Percentiles rank a stretch among this genome's conserved stretches.
Evolutionary conservation across 2,329 filamentous ascomycete species (phyloP).

Genomic region (Aspergillus tamarii): DNA sequence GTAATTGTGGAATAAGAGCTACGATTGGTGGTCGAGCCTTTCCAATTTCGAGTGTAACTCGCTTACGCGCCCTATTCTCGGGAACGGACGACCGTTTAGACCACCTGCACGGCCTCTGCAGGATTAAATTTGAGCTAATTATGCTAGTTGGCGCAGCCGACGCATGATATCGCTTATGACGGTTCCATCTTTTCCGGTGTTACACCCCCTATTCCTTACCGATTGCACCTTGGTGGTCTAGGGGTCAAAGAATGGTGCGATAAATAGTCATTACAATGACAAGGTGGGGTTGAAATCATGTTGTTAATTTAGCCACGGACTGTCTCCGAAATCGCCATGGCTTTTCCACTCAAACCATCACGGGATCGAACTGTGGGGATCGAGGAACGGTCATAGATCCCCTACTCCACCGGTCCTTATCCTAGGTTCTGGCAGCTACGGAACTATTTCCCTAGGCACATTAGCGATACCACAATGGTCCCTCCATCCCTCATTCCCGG

Average conservation of each 20-base stretch:
- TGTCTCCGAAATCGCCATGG: background rate
- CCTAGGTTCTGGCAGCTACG: background rate
- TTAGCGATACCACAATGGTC: background rate
- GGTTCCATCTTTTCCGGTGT: constrained; percentile 16
- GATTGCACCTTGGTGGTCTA: constrained; percentile 9
- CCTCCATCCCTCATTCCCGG: background rate
- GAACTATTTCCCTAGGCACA: background rate
- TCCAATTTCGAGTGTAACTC: background rate
- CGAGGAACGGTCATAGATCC: background rate
- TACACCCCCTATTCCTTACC: constrained; percentile 3
- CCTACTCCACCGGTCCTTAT: background rate
- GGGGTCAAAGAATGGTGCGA: constrained; percentile 11
- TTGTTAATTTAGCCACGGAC: background rate
- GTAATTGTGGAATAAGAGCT: constrained; percentile 36
- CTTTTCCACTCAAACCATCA: background rate
- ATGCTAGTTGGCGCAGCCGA: constrained; percentile 6
- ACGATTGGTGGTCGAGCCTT: constrained; percentile 5
- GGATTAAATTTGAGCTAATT: constrained; percentile 10
- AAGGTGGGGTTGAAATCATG: background rate
- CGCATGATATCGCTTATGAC: constrained; percentile 9
- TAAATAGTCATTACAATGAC: background rate
- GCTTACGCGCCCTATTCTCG: background rate
- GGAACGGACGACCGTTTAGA: background rate
- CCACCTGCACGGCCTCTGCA: background rate
- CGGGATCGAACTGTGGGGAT: background rate